Base-by-base conservation (phyloP, 192 early-diverging fungal species). In the Polychytrium aggregatum region DNA sequence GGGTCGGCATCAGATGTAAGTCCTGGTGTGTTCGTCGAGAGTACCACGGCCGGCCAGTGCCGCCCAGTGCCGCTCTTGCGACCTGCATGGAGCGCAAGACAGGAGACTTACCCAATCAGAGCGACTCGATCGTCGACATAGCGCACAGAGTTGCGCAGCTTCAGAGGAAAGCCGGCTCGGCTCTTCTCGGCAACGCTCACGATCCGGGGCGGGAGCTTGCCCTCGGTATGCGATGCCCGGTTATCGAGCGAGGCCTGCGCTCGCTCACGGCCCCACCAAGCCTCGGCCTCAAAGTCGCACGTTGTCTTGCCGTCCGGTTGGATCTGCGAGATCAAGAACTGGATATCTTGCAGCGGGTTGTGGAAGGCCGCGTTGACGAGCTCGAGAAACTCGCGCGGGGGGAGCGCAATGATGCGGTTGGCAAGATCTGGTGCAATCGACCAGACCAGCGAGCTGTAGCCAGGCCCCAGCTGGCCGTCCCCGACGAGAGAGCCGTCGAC, bases 361-460 rank as follows among this genome's bases (percentile, higher is more conserved):
- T 66, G 73, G 62, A 90, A 82, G 1, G 89, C 94, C 0, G 85
- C 83, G 42, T 94, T 93, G 9, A 93, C 78, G 0, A 92, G 56
- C 2, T 53, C 44, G 16, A 71, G 62, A 55, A 95, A 93, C 4
- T 69, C 67, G 8, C 57, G 60, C 8, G 71, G 55, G 14, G 87
- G 78, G 1, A 86, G 53, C 3, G 70, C 50, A 34, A 79, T 73
- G 2, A 95, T 55, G 17, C 72, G 63, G 37, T 71, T 63, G 4
- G 87, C 80, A 28, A 84, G 62, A 2, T 70, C 63, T 0, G 81
- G 67, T 9, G 74, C 68, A 17, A 84, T 74, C 7, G 94, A 90
- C 94, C 94, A 98, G 2, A 98, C 89, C 49, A 98, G 66, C 25
- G 90, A 89, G 42, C 83, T 71, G 48, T 65, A 60, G 21, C 56